These are phyloP conservation scores for Penicillium angulare DNA, from an alignment of 495 filamentous ascomycete genomes.

Conservation along the genomic window DNA sequence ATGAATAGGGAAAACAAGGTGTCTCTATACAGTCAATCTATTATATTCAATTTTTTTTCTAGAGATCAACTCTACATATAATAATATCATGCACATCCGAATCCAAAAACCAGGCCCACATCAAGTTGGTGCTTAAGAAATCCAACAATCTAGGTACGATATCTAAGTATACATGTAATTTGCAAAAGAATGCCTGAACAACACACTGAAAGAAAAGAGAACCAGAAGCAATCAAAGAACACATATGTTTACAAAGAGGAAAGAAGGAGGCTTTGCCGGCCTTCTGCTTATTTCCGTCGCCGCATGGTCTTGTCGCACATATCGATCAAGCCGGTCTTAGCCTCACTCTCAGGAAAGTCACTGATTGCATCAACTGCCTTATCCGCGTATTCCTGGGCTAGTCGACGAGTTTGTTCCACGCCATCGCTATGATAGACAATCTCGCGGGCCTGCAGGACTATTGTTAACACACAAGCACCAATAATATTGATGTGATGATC, in stretches of 20 bases:
- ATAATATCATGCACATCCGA: neutral
- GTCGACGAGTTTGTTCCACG: slow-evolving; percentile 80
- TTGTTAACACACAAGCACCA: slow-evolving; percentile 1
- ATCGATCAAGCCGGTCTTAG: slow-evolving; percentile 84
- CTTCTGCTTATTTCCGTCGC: slow-evolving; percentile 68
- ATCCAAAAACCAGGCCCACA: neutral
- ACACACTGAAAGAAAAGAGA: slow-evolving; percentile 7
- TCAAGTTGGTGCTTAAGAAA: slow-evolving; percentile 2
- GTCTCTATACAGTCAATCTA: too few relatives aligned
- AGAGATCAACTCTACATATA: neutral
- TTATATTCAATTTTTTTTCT: neutral
- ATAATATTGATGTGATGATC: neutral
- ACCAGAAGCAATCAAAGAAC: slow-evolving; percentile 7
- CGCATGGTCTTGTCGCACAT: slow-evolving; percentile 93
- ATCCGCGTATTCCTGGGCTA: slow-evolving; percentile 88
- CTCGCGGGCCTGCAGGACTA: slow-evolving; percentile 67
- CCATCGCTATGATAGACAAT: slow-evolving; percentile 80
- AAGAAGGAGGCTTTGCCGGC: too few relatives aligned
- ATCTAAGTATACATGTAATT: slow-evolving; percentile 20
- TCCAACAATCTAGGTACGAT: slow-evolving; percentile 11
- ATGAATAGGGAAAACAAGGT: too few relatives aligned
- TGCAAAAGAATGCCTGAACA: neutral
- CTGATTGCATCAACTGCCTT: slow-evolving; percentile 81
- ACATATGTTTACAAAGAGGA: slow-evolving; percentile 26
- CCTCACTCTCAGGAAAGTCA: slow-evolving; percentile 85